phyloP scores from a whole-genome alignment of 2,329 filamentous ascomycete species.

The Chaetomiaceae sp. region DNA sequence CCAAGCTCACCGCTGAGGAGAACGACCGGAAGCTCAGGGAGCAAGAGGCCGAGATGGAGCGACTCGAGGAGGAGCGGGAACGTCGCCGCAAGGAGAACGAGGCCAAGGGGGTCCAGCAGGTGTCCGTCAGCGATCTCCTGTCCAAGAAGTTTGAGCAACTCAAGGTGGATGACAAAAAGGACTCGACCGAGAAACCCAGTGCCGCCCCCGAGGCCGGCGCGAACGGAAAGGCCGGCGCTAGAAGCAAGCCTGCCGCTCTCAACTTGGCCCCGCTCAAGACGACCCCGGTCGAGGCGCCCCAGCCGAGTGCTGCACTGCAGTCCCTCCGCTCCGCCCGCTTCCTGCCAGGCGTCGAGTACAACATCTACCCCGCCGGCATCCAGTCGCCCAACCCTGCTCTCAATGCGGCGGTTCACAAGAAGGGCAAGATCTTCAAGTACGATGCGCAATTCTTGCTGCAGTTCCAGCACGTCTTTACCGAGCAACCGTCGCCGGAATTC shows the following conservation, averaged over 20 bases:
- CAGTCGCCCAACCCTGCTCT: constrained; percentile 87
- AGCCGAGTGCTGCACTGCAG: constrained; percentile 90
- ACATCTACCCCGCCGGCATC: constrained; percentile 79
- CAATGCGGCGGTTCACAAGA: constrained; percentile 74
- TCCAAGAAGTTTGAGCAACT: constrained; percentile 38
- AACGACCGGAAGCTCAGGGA: constrained; percentile 64
- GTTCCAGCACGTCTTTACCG: constrained; percentile 93
- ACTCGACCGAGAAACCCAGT: constrained; percentile 29
- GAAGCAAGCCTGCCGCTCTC: constrained; percentile 75
- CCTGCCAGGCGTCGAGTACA: constrained; percentile 71
- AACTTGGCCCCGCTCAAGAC: constrained; percentile 80
- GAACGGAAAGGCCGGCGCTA: constrained; percentile 50
- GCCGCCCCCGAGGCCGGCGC: constrained; percentile 36
- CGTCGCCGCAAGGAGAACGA: constrained; percentile 50
- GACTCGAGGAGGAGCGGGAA: constrained; percentile 66
- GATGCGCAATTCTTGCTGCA: constrained; percentile 93
- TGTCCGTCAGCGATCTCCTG: constrained; percentile 50
- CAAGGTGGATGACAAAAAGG: constrained; percentile 42
- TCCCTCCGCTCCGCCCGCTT: constrained; percentile 89
- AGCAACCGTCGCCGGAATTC: constrained; percentile 94
- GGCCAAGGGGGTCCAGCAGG: constrained; percentile 41
- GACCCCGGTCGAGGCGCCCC: constrained; percentile 82
- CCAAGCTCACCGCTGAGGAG: constrained; percentile 49
- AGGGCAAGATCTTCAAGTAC: constrained; percentile 84
- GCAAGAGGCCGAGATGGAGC: constrained; percentile 68